Evolutionary conservation across 2,329 filamentous ascomycete species (phyloP).

Genomic region (Aspergillus ruber): DNA sequence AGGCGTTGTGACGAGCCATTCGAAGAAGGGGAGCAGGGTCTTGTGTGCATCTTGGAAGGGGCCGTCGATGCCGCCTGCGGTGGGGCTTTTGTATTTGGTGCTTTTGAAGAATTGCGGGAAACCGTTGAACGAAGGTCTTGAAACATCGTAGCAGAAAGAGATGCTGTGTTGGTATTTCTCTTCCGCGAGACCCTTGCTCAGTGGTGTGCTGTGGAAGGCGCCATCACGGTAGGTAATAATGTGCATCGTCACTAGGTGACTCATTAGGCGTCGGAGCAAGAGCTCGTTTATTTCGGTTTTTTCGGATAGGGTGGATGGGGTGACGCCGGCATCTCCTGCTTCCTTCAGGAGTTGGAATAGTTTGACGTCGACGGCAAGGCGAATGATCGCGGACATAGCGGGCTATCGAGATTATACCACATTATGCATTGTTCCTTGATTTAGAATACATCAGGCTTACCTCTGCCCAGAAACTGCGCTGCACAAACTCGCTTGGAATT

Average conservation of each 20-base stretch:
- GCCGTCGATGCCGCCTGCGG: neutral
- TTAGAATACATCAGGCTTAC: slow-evolving; percentile 15
- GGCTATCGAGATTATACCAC: slow-evolving; percentile 5
- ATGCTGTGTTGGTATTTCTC: slow-evolving; percentile 34
- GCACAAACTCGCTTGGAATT: slow-evolving; percentile 31
- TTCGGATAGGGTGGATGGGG: slow-evolving; percentile 17
- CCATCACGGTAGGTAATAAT: slow-evolving; percentile 19
- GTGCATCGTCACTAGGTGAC: slow-evolving; percentile 36
- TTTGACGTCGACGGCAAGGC: slow-evolving; percentile 30
- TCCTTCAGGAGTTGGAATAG: slow-evolving; percentile 30
- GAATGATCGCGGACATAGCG: slow-evolving; percentile 30
- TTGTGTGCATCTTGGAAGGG: neutral
- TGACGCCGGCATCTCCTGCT: slow-evolving; percentile 19
- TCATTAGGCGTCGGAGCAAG: slow-evolving; percentile 27
- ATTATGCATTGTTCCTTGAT: neutral
- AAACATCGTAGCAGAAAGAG: slow-evolving; percentile 32
- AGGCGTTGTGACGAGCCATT: neutral
- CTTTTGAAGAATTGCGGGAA: slow-evolving; percentile 28
- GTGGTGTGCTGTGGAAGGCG: slow-evolving; percentile 13
- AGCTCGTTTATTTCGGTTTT: slow-evolving; percentile 23
- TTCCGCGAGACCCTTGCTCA: slow-evolving; percentile 31
- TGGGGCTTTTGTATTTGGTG: slow-evolving; percentile 16
- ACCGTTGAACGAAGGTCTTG: slow-evolving; percentile 27
- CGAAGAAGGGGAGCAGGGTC: neutral
- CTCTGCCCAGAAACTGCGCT: slow-evolving; percentile 36